These are phyloP conservation scores for Niveomyces coronatus DNA, from an alignment of 2,329 filamentous ascomycete genomes.

Conservation along the genomic window DNA sequence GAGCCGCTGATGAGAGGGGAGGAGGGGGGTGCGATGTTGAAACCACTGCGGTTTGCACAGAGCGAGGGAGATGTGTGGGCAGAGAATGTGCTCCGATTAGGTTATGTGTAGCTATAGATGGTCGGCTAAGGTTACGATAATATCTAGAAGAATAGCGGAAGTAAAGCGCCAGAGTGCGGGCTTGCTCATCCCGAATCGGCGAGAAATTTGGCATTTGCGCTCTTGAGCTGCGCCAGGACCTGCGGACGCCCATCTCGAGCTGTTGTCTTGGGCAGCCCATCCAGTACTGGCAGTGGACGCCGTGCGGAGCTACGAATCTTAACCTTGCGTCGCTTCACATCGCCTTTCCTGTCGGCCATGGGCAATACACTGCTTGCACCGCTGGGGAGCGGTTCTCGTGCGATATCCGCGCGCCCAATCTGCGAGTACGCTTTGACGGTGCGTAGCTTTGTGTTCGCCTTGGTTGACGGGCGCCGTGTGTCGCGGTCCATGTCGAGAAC, in stretches of 20 bases:
- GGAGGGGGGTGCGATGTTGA: slow-evolving; percentile 5
- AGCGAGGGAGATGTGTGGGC: slow-evolving; percentile 2
- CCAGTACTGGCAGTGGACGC: neutral
- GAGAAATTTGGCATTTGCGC: slow-evolving; percentile 20
- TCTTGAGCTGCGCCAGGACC: slow-evolving; percentile 20
- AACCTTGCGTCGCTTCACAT: neutral
- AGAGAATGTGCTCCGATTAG: slow-evolving; percentile 6
- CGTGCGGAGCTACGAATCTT: neutral
- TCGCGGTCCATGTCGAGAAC: slow-evolving; percentile 12
- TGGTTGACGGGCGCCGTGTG: no score
- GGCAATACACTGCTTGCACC: no score
- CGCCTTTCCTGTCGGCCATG: no score
- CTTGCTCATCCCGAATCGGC: neutral
- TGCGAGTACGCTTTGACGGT: no score
- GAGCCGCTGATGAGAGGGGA: slow-evolving; percentile 12
- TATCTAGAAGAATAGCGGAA: neutral
- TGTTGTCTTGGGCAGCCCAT: neutral
- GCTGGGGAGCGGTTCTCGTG: no score
- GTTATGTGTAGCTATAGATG: neutral
- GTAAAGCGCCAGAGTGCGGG: no score
- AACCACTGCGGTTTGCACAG: slow-evolving; percentile 15
- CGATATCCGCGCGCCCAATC: no score
- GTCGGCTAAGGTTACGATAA: no score
- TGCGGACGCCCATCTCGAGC: slow-evolving; percentile 13
- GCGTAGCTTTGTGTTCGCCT: no score